These are phyloP conservation scores for Alternaria sp. DNA, from an alignment of 2,329 filamentous ascomycete species.

Conservation along the genomic window DNA sequence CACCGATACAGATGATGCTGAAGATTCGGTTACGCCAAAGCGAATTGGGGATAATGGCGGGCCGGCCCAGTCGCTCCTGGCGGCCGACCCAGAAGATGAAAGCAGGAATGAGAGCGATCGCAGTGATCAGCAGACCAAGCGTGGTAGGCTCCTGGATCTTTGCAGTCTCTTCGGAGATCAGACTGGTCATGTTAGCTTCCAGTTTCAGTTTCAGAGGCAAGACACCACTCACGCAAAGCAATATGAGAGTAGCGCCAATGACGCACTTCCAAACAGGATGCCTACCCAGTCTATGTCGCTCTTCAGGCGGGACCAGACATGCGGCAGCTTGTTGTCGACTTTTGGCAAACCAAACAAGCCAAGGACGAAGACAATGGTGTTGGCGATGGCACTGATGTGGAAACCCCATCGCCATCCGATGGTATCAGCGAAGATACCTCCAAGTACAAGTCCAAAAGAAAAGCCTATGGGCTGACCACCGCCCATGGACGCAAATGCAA, in stretches of 20 bases:
- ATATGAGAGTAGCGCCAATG: constrained; percentile 61
- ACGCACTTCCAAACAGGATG: constrained; percentile 56
- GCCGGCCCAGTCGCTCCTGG: constrained; percentile 56
- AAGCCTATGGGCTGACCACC: constrained; percentile 62
- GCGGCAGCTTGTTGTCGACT: too few species aligned
- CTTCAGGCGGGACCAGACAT: constrained; percentile 37
- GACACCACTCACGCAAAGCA: constrained; percentile 56
- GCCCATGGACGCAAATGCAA: constrained; percentile 62
- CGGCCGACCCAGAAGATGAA: constrained; percentile 65
- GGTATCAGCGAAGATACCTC: constrained; percentile 58
- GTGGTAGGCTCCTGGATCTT: constrained; percentile 13
- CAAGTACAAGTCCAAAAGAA: constrained; percentile 59
- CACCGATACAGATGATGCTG: constrained; percentile 61
- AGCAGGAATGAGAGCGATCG: constrained; percentile 53
- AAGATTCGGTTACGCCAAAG: constrained; percentile 68
- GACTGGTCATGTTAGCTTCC: constrained; percentile 10
- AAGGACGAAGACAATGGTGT: constrained; percentile 50
- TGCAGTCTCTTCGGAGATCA: background rate
- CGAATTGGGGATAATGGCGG: constrained; percentile 68
- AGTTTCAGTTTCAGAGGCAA: constrained; percentile 50
- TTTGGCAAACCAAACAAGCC: constrained; percentile 38
- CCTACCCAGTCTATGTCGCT: constrained; percentile 64
- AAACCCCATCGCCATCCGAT: constrained; percentile 64
- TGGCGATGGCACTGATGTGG: constrained; percentile 53
- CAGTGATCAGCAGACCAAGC: constrained; percentile 58